Percentiles rank a stretch among this genome's conserved stretches.
These are phyloP conservation scores for Pisolithus albus DNA, from an alignment of 768 basidiomycete species.

Conservation along the genomic window DNA sequence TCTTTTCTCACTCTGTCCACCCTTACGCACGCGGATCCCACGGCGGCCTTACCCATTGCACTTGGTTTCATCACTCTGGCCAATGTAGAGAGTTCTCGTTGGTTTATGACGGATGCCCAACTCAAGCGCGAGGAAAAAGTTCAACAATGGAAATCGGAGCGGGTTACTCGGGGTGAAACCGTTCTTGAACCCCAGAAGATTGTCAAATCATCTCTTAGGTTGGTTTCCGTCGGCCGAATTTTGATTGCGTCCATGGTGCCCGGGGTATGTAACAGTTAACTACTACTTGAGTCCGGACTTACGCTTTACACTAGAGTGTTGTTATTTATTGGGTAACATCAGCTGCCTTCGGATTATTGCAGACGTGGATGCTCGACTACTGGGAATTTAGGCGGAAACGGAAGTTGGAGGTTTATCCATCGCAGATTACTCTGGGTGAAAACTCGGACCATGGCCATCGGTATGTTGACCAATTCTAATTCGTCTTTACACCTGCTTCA, in stretches of 20 bases:
- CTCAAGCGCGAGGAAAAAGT: conserved; percentile 43
- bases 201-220: conserved; percentile 49
- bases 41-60: conserved; percentile 59
- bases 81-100: conserved; percentile 71
- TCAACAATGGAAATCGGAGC: conserved; percentile 41
- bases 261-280: conserved; percentile 43
- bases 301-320: conserved; percentile 38
- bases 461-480: conserved; percentile 9
- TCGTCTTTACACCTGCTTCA: not conserved
- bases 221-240: conserved; percentile 60
- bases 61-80: conserved; percentile 71
- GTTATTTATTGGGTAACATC: conserved; percentile 75
- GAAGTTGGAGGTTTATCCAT: conserved; percentile 6
- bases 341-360: conserved; percentile 63
- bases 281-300: conserved; percentile 2
- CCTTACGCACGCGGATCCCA: conserved; percentile 64
- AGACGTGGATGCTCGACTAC: conserved; percentile 70
- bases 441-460: conserved; percentile 1
- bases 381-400: conserved; percentile 41
- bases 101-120: conserved; percentile 60
- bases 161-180: conserved; percentile 35
- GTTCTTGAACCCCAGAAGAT: conserved; percentile 42
- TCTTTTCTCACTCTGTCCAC: conserved; percentile 69
- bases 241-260: conserved; percentile 61
- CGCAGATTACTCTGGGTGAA: not conserved